Conservation (phyloP, 148 eudicot genomes). For the Camellia granthamiana region DNA sequence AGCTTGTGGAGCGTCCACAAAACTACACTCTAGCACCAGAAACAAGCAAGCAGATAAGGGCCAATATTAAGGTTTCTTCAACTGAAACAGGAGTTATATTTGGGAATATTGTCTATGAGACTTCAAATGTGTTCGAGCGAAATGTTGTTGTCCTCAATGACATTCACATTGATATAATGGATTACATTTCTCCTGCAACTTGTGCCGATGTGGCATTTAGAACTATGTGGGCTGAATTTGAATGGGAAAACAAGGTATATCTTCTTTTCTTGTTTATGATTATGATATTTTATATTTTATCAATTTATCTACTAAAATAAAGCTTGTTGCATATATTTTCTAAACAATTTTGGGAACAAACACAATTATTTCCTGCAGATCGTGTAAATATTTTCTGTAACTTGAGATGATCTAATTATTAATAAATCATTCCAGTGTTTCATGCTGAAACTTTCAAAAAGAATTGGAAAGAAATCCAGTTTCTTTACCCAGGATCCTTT, state of each 20-base stretch:
- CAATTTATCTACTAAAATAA: not conserved
- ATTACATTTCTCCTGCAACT: constrained; percentile 89
- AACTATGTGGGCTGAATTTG: constrained; percentile 98
- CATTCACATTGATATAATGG: constrained; percentile 98
- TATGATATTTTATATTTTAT: not conserved
- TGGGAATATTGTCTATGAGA: constrained; percentile 91
- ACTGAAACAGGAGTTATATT: constrained; percentile 96
- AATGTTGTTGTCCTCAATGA: constrained; percentile 95
- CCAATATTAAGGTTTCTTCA: constrained; percentile 93
- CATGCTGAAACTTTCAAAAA: not conserved
- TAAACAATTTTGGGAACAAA: not conserved
- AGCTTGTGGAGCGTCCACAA: constrained; percentile 97
- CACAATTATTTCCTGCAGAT: not conserved
- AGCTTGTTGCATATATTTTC: not conserved
- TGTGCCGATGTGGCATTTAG: constrained; percentile 90
- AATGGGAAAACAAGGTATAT: constrained; percentile 98
- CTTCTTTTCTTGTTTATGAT: not conserved
- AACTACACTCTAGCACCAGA: constrained; percentile 93
- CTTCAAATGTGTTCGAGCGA: constrained; percentile 91
- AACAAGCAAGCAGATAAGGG: constrained; percentile 92
- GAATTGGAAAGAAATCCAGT: not conserved
- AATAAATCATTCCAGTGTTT: not conserved
- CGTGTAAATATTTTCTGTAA: not conserved
- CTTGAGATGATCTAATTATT: not conserved
- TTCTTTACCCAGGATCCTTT: not conserved